Evolutionary conservation across 2,329 filamentous ascomycete genomes (phyloP).

Genomic region (Hypoxylon sp.): DNA sequence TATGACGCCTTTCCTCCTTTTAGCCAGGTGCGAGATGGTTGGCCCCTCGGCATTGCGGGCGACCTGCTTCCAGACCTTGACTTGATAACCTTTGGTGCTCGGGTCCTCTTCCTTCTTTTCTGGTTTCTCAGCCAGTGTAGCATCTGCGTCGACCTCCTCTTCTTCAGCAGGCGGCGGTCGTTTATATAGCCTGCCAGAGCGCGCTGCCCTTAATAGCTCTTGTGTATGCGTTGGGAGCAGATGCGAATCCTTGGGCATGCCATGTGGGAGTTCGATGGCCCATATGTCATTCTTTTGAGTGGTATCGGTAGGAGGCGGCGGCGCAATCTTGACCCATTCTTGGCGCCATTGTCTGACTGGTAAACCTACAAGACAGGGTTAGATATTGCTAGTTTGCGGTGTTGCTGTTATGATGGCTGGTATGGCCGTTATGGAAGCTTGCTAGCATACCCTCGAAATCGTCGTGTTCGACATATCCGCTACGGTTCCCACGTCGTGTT

Average conservation of each 20-base stretch:
- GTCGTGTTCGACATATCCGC: conserved; percentile 70
- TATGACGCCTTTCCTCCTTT: conserved; percentile 72
- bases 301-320: conserved; percentile 74
- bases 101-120: conserved; percentile 76
- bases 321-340: conserved; percentile 75
- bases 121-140: conserved; percentile 61
- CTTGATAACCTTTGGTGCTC: conserved; percentile 64
- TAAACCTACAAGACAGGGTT: conserved; percentile 67
- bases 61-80: conserved; percentile 73
- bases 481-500: conserved; percentile 69
- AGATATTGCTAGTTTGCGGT: neutral
- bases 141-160: conserved; percentile 67
- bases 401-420: neutral
- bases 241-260: conserved; percentile 88
- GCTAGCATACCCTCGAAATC: conserved; percentile 69
- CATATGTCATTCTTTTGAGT: conserved; percentile 75
- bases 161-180: conserved; percentile 73
- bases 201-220: conserved; percentile 83
- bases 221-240: conserved; percentile 84
- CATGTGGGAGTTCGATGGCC: conserved; percentile 79
- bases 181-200: conserved; percentile 82
- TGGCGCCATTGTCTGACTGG: conserved; percentile 93
- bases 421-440: too few species aligned
- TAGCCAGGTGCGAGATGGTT: conserved; percentile 68
- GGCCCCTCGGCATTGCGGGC: conserved; percentile 69